These are phyloP conservation scores for Sarocladium kiliense DNA, from an alignment of 2,329 filamentous ascomycete species.

Conservation along the genomic window DNA sequence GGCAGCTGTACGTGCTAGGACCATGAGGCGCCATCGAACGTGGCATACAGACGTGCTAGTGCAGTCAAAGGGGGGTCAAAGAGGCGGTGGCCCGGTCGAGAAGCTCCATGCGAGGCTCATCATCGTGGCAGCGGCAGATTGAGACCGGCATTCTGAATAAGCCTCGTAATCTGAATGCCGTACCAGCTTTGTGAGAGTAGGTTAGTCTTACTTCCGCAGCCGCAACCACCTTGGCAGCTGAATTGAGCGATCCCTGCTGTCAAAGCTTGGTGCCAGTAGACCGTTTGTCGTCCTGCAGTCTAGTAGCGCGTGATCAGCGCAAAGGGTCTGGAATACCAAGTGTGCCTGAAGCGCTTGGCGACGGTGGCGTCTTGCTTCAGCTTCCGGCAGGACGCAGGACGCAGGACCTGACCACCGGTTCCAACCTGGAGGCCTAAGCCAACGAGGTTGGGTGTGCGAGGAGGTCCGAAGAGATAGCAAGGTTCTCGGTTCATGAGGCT, in stretches of 20 bases:
- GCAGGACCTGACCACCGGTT: background rate
- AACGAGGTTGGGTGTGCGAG: no score
- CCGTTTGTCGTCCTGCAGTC: background rate
- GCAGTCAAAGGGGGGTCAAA: background rate
- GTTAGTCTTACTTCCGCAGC: background rate
- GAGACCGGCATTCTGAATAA: background rate
- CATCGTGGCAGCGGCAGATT: background rate
- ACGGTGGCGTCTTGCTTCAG: conserved; percentile 1
- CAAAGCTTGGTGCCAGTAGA: background rate
- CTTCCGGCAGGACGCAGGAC: background rate
- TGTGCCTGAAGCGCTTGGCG: background rate
- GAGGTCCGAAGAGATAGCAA: no score
- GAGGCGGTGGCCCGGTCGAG: background rate
- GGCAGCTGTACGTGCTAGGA: no score
- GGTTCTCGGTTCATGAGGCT: background rate
- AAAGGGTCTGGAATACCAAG: background rate
- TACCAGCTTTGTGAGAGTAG: background rate
- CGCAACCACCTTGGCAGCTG: background rate
- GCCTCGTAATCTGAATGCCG: background rate
- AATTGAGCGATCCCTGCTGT: background rate
- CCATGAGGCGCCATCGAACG: background rate
- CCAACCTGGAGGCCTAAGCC: background rate
- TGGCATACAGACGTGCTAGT: background rate
- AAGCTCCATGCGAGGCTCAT: background rate
- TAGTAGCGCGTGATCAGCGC: background rate